A percentile compares a stretch with the other conserved stretches of the same genome.
These are phyloP conservation scores for Cardamine chenopodiifolia DNA, from an alignment of 345 rosid genomes.

Conservation along the genomic window DNA sequence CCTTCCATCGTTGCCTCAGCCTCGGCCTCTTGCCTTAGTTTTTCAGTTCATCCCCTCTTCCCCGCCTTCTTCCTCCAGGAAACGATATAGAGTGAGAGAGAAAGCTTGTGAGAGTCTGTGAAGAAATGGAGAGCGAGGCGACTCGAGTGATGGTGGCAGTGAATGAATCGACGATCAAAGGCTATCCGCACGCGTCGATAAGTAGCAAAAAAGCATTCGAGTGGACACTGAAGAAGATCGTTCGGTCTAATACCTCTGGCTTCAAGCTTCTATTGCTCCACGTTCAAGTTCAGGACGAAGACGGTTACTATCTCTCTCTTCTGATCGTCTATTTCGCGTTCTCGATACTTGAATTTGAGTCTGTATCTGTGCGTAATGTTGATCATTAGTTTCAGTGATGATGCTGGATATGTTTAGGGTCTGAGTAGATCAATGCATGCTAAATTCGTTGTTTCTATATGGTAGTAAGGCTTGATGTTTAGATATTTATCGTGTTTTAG, in stretches of 20 bases:
- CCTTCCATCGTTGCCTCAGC: not conserved
- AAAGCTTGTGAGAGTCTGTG: constrained; percentile 9
- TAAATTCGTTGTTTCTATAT: too few species aligned
- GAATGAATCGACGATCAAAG: constrained; percentile 87
- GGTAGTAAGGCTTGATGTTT: too few species aligned
- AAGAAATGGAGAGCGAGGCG: constrained; percentile 54
- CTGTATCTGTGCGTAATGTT: not conserved
- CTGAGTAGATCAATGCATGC: too few species aligned
- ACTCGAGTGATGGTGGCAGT: constrained; percentile 83
- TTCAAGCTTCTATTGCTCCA: constrained; percentile 93
- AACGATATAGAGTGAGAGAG: not conserved
- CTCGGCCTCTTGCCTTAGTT: not conserved
- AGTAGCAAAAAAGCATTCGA: constrained; percentile 92
- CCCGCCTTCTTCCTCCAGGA: constrained; percentile 24
- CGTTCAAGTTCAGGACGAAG: constrained; percentile 95
- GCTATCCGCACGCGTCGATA: constrained; percentile 91
- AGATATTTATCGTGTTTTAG: not conserved
- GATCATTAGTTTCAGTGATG: not conserved
- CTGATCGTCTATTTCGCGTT: constrained; percentile 6
- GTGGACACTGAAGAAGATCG: constrained; percentile 88
- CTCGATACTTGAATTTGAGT: not conserved
- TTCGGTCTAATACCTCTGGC: constrained; percentile 70
- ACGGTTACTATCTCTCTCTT: constrained; percentile 54
- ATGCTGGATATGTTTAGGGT: constrained; percentile 6
- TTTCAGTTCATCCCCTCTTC: constrained; percentile 16